These are phyloP conservation scores for Hypoxylon sp. DNA, from an alignment of 2,329 filamentous ascomycete species.

Conservation along the genomic window DNA sequence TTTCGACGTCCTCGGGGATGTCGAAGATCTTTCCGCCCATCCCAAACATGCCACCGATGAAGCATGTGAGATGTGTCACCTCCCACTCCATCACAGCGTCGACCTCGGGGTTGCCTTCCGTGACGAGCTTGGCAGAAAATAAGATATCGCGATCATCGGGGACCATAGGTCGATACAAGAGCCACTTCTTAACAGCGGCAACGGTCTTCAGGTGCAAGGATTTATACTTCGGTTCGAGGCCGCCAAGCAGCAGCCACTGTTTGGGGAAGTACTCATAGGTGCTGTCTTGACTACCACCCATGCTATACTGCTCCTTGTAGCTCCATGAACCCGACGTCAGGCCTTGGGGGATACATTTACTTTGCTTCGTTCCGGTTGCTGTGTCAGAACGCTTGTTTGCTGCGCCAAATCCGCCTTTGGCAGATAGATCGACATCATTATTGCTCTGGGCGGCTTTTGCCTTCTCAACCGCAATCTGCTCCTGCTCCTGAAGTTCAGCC, in stretches of 20 bases:
- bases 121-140: conserved; percentile 71
- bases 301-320: conserved; percentile 58
- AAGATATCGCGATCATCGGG: conserved; percentile 74
- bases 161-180: conserved; percentile 82
- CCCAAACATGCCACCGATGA: conserved; percentile 75
- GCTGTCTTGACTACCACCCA: conserved; percentile 75
- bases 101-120: conserved; percentile 52
- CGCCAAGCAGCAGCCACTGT: conserved; percentile 79
- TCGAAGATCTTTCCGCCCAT: conserved; percentile 71
- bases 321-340: conserved; percentile 59
- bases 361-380: conserved; percentile 18
- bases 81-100: conserved; percentile 64
- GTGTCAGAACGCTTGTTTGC: conserved; percentile 19
- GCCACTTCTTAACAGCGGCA: conserved; percentile 73
- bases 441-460: conserved; percentile 5
- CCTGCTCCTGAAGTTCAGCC: conserved; percentile 34
- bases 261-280: conserved; percentile 77
- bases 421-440: not conserved
- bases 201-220: conserved; percentile 75
- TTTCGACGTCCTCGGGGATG: conserved; percentile 66
- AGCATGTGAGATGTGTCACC: conserved; percentile 71
- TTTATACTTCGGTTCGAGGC: conserved; percentile 74
- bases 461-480: conserved; percentile 1
- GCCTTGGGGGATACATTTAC: conserved; percentile 66
- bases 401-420: conserved; percentile 13